These are phyloP conservation scores for Phytophthora citricola DNA, from an alignment of 352 stramenopile species.

Conservation along the genomic window DNA sequence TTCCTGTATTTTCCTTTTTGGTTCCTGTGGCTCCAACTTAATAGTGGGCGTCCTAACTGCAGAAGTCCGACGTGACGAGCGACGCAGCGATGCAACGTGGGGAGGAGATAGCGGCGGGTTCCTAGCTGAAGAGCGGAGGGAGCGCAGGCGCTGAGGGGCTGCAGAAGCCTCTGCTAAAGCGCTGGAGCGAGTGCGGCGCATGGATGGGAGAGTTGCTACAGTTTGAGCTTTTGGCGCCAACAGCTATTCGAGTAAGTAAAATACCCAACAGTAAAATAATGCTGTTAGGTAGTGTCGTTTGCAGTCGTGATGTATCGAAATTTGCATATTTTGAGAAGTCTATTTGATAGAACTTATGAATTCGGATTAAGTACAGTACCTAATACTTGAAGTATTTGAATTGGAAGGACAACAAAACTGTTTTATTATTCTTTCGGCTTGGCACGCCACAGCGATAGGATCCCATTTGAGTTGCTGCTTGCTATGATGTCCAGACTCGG, in stretches of 20 bases:
- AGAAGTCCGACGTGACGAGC: constrained; percentile 19
- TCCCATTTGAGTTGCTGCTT: constrained; percentile 64
- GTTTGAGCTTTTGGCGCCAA: constrained; percentile 10
- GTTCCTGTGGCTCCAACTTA: constrained; percentile 18
- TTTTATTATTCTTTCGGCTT: constrained; percentile 9
- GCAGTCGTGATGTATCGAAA: too few relatives aligned
- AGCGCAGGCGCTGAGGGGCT: constrained; percentile 27
- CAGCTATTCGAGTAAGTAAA: constrained; percentile 13
- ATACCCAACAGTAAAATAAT: not conserved
- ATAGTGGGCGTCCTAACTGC: not conserved
- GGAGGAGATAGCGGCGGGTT: constrained; percentile 28
- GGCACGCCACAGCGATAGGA: constrained; percentile 53
- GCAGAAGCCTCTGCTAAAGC: constrained; percentile 4
- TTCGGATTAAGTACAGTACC: not conserved
- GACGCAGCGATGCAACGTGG: constrained; percentile 21
- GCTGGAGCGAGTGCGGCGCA: constrained; percentile 40
- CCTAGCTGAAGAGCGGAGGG: constrained; percentile 18
- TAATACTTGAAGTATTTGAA: too few relatives aligned
- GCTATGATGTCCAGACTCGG: constrained; percentile 66
- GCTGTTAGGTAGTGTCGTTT: too few relatives aligned
- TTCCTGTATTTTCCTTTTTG: constrained; percentile 4
- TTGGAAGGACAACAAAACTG: not conserved
- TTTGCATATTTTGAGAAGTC: not conserved
- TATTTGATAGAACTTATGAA: not conserved
- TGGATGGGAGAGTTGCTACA: not conserved